These are phyloP conservation scores for Liquidambar formosana DNA, from an alignment of 164 flowering plant species.

Conservation along the genomic window DNA sequence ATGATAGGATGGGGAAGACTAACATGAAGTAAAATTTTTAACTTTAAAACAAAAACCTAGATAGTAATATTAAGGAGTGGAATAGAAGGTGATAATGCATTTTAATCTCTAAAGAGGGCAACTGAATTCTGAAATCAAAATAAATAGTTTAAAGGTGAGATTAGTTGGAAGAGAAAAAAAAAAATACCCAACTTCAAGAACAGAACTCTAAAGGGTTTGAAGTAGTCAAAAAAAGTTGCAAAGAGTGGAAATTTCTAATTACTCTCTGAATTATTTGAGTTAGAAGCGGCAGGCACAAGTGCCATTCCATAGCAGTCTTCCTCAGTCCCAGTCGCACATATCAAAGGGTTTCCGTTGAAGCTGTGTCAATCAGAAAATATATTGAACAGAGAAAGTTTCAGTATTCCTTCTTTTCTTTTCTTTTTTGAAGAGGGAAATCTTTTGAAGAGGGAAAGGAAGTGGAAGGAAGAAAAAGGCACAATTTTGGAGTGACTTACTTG, in stretches of 20 bases:
- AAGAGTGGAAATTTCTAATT: conserved; percentile 9
- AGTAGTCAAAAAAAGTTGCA: conserved; percentile 8
- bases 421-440: too few relatives aligned
- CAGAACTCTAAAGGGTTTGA: too few relatives aligned
- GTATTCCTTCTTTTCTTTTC: too few relatives aligned
- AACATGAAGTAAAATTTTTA: too few relatives aligned
- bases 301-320: conserved; percentile 51
- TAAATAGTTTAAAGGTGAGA: not conserved
- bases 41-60: not conserved
- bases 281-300: conserved; percentile 45
- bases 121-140: not conserved
- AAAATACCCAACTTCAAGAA: too few relatives aligned
- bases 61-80: not conserved
- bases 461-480: not conserved
- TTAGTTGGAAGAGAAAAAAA: too few relatives aligned
- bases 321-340: conserved; percentile 63
- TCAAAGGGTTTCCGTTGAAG: conserved; percentile 68
- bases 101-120: not conserved
- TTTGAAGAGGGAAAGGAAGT: not conserved
- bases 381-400: not conserved
- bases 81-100: not conserved
- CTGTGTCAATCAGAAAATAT: conserved; percentile 34
- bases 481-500: conserved; percentile 51
- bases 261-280: conserved; percentile 57
- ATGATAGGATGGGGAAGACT: not conserved